A percentile compares a stretch with the other conserved stretches of the same genome.
These are phyloP conservation scores for Solanum corneliomulleri DNA, from an alignment of 257 asterid species.

Conservation along the genomic window DNA sequence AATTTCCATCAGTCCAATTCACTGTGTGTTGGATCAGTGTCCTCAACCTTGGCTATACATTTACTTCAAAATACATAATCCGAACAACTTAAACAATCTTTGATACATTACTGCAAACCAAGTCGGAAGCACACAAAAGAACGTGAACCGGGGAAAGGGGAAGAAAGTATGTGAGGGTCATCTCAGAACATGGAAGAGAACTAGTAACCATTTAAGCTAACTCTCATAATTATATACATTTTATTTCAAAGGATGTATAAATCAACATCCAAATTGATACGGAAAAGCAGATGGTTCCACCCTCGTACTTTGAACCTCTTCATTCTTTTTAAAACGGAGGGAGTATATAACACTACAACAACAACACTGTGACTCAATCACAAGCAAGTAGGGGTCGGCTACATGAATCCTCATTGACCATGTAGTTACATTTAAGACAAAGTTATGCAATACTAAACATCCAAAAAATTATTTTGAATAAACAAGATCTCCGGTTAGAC, in stretches of 20 bases:
- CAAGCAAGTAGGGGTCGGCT: not conserved
- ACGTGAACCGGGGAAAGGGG: not conserved
- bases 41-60: not conserved
- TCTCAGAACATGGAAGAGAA: not conserved
- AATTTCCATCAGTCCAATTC: not conserved
- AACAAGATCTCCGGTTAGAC: not conserved
- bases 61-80: not conserved
- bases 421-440: not conserved
- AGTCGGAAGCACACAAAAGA: not conserved
- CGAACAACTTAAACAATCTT: not conserved
- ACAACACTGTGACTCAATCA: not conserved
- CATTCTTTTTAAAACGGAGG: not conserved
- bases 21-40: not conserved
- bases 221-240: not conserved
- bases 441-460: not conserved
- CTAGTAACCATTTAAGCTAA: not conserved
- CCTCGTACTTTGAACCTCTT: not conserved
- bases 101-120: not conserved
- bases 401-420: not conserved
- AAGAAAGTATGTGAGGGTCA: not conserved
- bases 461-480: not conserved
- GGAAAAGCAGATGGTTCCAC: not conserved
- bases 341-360: not conserved
- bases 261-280: not conserved
- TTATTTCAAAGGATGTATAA: not conserved